Base-by-base conservation (phyloP, 768 basidiomycete species). In the Suillus cothurnatus region DNA sequence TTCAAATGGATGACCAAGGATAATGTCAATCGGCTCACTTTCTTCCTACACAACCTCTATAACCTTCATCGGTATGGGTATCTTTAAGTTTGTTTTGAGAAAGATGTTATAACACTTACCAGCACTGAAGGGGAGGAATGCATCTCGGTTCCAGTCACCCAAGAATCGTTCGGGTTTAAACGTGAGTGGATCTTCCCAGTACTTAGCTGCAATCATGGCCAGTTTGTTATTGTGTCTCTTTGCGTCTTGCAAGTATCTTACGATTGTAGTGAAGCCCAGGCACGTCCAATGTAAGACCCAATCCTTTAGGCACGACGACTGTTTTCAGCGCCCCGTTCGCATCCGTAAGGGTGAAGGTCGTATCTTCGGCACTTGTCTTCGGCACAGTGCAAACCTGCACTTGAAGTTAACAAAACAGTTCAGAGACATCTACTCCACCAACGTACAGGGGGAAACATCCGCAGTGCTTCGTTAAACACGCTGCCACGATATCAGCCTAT, bases 221-320 rank as follows among this genome's bases (percentile, higher is more conserved):
- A 36, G 36, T 8, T 36, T 36, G 2, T 9, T 36, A 36, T 36
- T 11, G 36, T 11, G 36, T 36, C 36, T 36, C 36, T 36, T 36
- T 36, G 36, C 36, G 12, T 36, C 36, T 36, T 2, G 36, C 7
- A 36, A 36, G 36, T 11, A 36, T 36, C 36, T 36, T 36, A 36
- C 36, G 36, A 36, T 36, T 36, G 9, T 36, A 36, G 36, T 36
- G 36, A 36, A 36, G 36, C 11, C 76, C 84, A 28, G 77, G 70
- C 2, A 77, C 73, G 67, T 79, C 71, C 19, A 86, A 69, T 1
- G 67, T 61, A 19, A 86, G 62, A 12, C 67, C 56, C 9, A 79
- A 79, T 36, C 81, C 84, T 64, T 80, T 77, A 8, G 84, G 84
- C 53, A 86, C 72, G 14, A 78, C 76, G 7, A 86, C 71, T 1